These are phyloP conservation scores for Penicillium decumbens DNA, from an alignment of 2,329 filamentous ascomycete genomes.

Conservation along the genomic window DNA sequence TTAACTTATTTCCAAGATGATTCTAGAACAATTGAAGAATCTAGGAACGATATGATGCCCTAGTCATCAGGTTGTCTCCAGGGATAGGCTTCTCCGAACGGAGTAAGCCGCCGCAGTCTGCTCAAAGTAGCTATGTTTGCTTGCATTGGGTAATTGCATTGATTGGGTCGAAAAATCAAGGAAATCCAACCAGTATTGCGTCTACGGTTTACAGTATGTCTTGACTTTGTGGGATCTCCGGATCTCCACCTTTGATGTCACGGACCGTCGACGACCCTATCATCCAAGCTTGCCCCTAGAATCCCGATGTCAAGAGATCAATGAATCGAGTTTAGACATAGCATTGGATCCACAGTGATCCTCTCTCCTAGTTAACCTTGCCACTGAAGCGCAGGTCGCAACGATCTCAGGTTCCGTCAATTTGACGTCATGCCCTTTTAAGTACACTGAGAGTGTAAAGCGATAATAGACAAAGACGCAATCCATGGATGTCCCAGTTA, in stretches of 20 bases:
- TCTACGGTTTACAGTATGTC: neutral
- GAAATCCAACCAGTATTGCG: neutral
- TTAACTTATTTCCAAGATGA: neutral
- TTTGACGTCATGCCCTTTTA: constrained; percentile 7
- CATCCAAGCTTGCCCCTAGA: neutral
- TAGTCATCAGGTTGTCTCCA: neutral
- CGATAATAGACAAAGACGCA: no score
- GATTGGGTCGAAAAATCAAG: constrained; percentile 1
- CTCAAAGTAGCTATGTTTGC: neutral
- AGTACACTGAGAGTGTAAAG: no score
- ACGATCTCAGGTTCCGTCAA: constrained; percentile 1
- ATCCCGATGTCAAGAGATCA: neutral
- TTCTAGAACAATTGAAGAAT: neutral
- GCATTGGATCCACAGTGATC: neutral
- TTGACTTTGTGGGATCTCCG: neutral
- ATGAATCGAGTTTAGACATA: neutral
- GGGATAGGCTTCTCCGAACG: neutral
- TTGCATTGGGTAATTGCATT: neutral
- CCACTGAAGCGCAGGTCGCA: neutral
- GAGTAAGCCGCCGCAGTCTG: neutral
- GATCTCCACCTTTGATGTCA: constrained; percentile 12
- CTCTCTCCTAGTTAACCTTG: neutral
- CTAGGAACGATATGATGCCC: neutral
- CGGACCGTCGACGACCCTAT: constrained; percentile 2
- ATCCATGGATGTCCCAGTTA: neutral